Base-by-base conservation (phyloP, 2,329 filamentous ascomycete genomes). In the Hirsutella rhossiliensis region DNA sequence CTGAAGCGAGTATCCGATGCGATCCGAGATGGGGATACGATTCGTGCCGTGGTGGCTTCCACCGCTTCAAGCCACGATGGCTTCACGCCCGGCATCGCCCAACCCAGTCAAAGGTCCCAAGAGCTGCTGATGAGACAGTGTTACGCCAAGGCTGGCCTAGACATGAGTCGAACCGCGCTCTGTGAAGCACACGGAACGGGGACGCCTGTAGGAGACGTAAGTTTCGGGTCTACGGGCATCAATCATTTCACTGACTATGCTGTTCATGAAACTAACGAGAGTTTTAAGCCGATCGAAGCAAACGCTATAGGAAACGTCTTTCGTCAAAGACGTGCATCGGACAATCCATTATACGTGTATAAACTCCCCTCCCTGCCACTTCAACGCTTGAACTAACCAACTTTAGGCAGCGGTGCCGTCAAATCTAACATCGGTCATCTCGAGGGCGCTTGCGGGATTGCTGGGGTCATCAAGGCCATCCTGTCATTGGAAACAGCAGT, bases 1-100 rank as follows among this genome's bases (percentile, higher is more conserved):
- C 47, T 76, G 2, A 75, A 74, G 53, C 62, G 57, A 0, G 53
- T 72, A 0, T 52, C 6, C 9, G 45, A 45, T 40, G 44, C 44
- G 13, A 13, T 45, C 29, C n/a, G 13, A 4, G 17, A 37, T 12
- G 43, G 43, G 4, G 39, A 44, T 30, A 17, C 13, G 9, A 31
- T 44, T 11, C 43, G 30, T 11, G 38, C 43, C 17, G 57, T 67
- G 8, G 56, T 69, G 30, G 55, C 61, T 8, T 58, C 47, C 13
- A 62, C 58, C 0, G 58, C 53, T 6, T 42, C 58, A 12, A 67
- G 65, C 45, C 50, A 62, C 20, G 68, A 72, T 3, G 64, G 44
- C 12, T 32, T 38, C 15, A 44, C 32, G 19, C 20, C 40, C 5
- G 45, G 45, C 31, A 47, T 73, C 32, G 72, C 68, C 0, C 56